phyloP scores from a whole-genome alignment of 2,329 filamentous ascomycete genomes.

The Aspergillus ibericus region DNA sequence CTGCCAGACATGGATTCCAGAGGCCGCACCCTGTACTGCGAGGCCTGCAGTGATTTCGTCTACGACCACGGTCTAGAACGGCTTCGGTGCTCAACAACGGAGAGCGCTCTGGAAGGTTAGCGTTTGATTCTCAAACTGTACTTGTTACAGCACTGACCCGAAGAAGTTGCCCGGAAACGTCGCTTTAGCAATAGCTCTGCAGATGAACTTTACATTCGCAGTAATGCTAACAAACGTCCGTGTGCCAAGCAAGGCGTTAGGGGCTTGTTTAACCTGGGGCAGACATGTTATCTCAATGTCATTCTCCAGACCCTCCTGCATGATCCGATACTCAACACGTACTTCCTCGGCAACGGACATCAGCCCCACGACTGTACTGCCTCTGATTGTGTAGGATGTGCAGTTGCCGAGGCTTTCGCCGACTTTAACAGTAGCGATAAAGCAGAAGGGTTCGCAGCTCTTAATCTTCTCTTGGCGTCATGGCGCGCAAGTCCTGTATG shows the following conservation, averaged over 20 bases:
- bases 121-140: background rate
- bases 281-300: slow-evolving; percentile 97
- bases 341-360: slow-evolving; percentile 89
- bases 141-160: background rate
- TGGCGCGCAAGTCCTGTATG: slow-evolving; percentile 77
- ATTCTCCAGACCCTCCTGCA: slow-evolving; percentile 91
- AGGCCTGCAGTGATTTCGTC: slow-evolving; percentile 42
- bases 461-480: slow-evolving; percentile 83
- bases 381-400: slow-evolving; percentile 60
- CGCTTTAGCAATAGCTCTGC: slow-evolving; percentile 50
- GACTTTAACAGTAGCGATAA: slow-evolving; percentile 63
- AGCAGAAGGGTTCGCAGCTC: slow-evolving; percentile 85
- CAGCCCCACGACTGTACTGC: slow-evolving; percentile 69
- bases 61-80: slow-evolving; percentile 44
- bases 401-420: slow-evolving; percentile 62
- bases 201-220: slow-evolving; percentile 72
- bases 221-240: slow-evolving; percentile 75
- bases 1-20: slow-evolving; percentile 43
- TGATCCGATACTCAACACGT: slow-evolving; percentile 87
- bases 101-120: slow-evolving; percentile 23
- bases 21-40: slow-evolving; percentile 41
- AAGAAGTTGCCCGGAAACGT: slow-evolving; percentile 34
- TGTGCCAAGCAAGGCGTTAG: slow-evolving; percentile 85
- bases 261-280: slow-evolving; percentile 96
- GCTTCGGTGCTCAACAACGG: slow-evolving; percentile 27